These are phyloP conservation scores for Protea cynaroides DNA, from an alignment of 164 flowering plant genomes.

Conservation along the genomic window DNA sequence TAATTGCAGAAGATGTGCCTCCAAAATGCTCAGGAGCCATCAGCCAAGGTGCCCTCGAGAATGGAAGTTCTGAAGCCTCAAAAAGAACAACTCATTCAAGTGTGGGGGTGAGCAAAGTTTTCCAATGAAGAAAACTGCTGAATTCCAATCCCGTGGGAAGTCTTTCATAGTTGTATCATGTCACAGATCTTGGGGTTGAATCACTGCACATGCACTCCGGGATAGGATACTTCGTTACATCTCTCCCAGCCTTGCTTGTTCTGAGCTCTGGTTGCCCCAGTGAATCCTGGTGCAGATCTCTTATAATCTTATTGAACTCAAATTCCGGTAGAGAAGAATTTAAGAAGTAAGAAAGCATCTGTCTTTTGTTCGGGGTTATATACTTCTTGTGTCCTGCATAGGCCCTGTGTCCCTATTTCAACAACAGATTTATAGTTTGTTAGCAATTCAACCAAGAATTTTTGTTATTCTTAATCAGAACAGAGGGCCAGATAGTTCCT, in stretches of 20 bases:
- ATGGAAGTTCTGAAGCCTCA: no score
- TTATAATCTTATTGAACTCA: conserved; percentile 67
- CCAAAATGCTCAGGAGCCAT: no score
- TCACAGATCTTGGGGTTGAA: conserved; percentile 3
- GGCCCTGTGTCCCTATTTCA: conserved; percentile 79
- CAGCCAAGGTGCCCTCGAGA: no score
- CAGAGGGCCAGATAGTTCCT: not conserved
- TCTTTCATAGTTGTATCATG: not conserved
- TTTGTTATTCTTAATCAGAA: not conserved
- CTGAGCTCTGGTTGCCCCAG: conserved; percentile 88
- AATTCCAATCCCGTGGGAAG: no score
- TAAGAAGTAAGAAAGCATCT: conserved; percentile 76
- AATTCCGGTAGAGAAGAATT: conserved; percentile 65
- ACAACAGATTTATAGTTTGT: conserved; percentile 3
- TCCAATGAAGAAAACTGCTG: no score
- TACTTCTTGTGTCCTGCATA: conserved; percentile 94
- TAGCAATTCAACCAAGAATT: not conserved
- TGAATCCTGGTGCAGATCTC: conserved; percentile 67
- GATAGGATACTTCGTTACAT: conserved; percentile 88
- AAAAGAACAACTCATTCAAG: no score
- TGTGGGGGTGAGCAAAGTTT: no score
- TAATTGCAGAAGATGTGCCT: no score
- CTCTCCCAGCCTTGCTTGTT: conserved; percentile 65
- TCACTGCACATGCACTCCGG: conserved; percentile 91
- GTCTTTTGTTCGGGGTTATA: conserved; percentile 91